Base-by-base conservation (phyloP, 177 flowering plant species). In the Telopea speciosissima region DNA sequence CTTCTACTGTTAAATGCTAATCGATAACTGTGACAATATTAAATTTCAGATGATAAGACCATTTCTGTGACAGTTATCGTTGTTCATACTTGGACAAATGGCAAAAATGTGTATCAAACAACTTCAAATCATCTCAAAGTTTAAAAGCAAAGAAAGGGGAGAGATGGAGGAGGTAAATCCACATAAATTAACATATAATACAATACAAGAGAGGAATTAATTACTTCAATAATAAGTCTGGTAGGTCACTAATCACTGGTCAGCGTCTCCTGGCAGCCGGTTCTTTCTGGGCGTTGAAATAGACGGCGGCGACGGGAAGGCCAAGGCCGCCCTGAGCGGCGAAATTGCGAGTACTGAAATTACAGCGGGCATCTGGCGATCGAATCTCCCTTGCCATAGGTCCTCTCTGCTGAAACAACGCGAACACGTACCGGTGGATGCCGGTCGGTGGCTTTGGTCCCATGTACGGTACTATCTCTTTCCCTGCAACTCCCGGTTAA, bases 251-350 rank as follows among this genome's bases (percentile, higher is more conserved):
- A 7, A 7, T 33, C 6, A 33, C 40, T 36, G 28, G 17, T 60
- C 17, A 67, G 9, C 73, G 80, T 71, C 66, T 80, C 54, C 36
- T 70, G 21, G 62, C 11, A 0, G 76, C 78, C 0, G 74, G 68
- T 49, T 79, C 82, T 74, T 75, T 81, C 58, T 79, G 82, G 1
- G 80, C 71, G 60, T 81, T 74, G 23, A 72, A 81, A 54, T 79
- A 81, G 8, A 77, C 73, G 5, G 82, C 78, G 22, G 80, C 81
- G 21, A 79, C 80, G 0, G 82, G 84, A 8, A 73, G 76, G 1
- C 78, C 82, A 9, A 81, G 71, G 0, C 36, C 70, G n/a, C 69
- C 56, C 5, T 70, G 67, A 3, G 71, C 69, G 6, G 82, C 80
- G 36, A 79, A 81, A 5, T 67, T 52, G 7, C 82, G 79, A 1